These are phyloP conservation scores for Taphrina communis DNA, from an alignment of 1,139 yeast species.

Conservation along the genomic window DNA sequence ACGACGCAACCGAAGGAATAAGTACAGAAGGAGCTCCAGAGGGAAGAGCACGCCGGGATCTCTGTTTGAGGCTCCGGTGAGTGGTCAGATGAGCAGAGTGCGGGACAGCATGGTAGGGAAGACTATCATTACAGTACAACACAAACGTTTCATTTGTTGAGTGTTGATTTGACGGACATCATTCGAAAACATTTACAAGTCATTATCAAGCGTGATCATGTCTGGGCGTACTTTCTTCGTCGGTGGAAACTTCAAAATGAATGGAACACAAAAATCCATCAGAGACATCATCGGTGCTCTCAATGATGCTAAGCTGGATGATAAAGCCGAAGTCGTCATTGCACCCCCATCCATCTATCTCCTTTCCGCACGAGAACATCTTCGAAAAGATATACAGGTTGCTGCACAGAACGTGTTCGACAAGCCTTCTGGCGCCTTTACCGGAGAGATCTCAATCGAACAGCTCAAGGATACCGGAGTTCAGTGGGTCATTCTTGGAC, in stretches of 20 bases:
- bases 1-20: no score
- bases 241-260: constrained; percentile 84
- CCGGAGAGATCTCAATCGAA: constrained; percentile 89
- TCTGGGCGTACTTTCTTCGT: constrained; percentile 83
- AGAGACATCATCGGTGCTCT: constrained; percentile 80
- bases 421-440: constrained; percentile 93
- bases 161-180: no score
- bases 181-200: no score
- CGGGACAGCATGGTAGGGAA: no score
- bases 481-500: constrained; percentile 95
- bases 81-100: no score
- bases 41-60: no score
- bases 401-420: constrained; percentile 90
- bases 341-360: constrained; percentile 97
- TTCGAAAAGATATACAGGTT: constrained; percentile 72
- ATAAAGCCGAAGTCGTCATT: constrained; percentile 84
- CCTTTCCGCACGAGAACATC: constrained; percentile 73
- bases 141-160: no score
- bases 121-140: no score
- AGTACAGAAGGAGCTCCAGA: no score
- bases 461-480: constrained; percentile 92
- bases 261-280: constrained; percentile 89
- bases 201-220: constrained; percentile 4
- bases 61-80: no score
- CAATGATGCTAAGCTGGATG: constrained; percentile 76